These are phyloP conservation scores for Neocallimastix lanati DNA, from an alignment of 192 early-diverging fungal genomes.

Conservation along the genomic window DNA sequence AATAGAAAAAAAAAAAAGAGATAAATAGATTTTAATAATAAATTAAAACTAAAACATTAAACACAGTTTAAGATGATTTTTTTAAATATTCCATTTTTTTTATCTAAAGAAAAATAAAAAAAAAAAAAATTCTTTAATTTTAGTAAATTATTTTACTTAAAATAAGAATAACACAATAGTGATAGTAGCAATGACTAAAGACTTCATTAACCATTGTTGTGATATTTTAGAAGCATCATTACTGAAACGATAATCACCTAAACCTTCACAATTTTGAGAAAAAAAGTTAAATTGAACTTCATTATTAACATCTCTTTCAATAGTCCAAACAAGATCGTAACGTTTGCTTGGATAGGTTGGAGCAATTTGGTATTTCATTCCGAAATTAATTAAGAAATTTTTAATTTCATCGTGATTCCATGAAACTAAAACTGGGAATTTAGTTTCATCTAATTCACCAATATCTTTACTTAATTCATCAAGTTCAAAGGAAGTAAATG, in stretches of 20 bases:
- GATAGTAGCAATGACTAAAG: neutral
- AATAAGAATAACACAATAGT: neutral
- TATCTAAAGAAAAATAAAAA: slow-evolving; percentile 1
- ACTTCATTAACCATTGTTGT: neutral
- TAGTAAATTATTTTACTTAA: neutral
- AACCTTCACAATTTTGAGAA: neutral
- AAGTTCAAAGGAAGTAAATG: neutral
- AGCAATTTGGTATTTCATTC: neutral
- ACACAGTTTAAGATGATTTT: too few relatives aligned
- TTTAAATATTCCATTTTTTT: too few relatives aligned
- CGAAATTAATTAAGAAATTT: neutral
- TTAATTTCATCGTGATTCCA: neutral
- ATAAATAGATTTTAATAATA: too few relatives aligned
- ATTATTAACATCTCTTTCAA: neutral
- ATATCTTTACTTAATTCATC: neutral
- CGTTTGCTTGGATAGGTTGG: neutral
- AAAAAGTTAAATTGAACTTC: neutral
- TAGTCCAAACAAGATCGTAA: neutral
- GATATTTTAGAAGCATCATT: neutral
- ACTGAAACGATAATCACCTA: neutral
- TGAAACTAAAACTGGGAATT: neutral
- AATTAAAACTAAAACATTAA: too few relatives aligned
- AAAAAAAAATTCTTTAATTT: neutral
- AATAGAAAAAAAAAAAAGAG: too few relatives aligned
- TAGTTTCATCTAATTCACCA: neutral